Base-by-base conservation (phyloP, 2,329 filamentous ascomycete genomes). In the Monilinia polystroma region DNA sequence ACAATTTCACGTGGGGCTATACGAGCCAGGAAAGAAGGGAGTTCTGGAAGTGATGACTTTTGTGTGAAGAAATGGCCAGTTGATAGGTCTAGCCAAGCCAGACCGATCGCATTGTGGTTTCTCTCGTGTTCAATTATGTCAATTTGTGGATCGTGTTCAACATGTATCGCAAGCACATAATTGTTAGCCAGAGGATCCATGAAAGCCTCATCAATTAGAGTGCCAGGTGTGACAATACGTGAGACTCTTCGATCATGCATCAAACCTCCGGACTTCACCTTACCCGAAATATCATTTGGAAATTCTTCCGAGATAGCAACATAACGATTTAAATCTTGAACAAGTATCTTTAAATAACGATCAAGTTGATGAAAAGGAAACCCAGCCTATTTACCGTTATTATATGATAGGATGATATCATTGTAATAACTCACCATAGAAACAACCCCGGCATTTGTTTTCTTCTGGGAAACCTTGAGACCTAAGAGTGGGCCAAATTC, bases 301-400 rank as follows among this genome's bases (percentile, higher is more conserved):
- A 96, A 94, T 77, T 99, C 95, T 77, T 99, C 94, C 57, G 92
- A 93, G 70, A 99, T 90, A 58, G 95, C 95, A 69, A 99, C 95
- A 78, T 96, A 92, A 75, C 91, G 90, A 76, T 90, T 91, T 56
- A 95, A 80, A 75, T 98, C 95, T 76, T 97, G 90, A 3, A 99
- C 95, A 26, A 99, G 85, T 69, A 92, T 87, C 78, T 97, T 98
- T 72, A 99, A 85, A 77, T 93, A 97, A 32, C 93, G 88, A 75
- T 98, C 94, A 35, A 99, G 83, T 76, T 98, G 93, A 75, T 91
- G 93, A 77, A 92, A 93, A 23, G 94, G 95, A 73, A 99, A 99
- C 2, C 95, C 95, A 71, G 93, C 90, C 90, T 92, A 69, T 32
- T 49, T 35, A 65, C 12, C 26, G 35, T 65, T 38, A 65, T 49